Base-by-base conservation (phyloP, 768 basidiomycete species). In the Symmetrospora coprosmae region DNA sequence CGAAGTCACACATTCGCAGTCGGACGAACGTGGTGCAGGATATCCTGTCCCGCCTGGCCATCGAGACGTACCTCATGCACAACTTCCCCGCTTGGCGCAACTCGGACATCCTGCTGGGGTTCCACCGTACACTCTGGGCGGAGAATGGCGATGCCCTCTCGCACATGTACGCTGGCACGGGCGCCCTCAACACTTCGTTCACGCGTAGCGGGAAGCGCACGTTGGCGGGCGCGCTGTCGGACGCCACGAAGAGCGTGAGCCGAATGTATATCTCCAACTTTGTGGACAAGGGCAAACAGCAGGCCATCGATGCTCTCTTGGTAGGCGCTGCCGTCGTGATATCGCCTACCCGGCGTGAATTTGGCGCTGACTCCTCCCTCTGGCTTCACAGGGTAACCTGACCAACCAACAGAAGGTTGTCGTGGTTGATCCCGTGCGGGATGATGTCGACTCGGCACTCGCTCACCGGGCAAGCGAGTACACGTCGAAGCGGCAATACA, bases 231-330 rank as follows among this genome's bases (percentile, higher is more conserved):
- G 80, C 97, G 39, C 73, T 99, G 23, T 90, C 88, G 4, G 91
- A 99, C 74, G 94, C 92, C 2, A 92, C 89, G 3, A 99, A 99
- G 72, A 91, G 62, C 28, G 69, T 68, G 16, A 62, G 65, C n/a
- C 81, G 92, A 62, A 91, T 91, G 35, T 99, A 96, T 69, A 92
- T 96, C 69, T 94, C 91, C 69, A 96, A 96, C 70, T 94, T 99
- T 70, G 86, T 91, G 68, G 94, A 99, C 71, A 86, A 87, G 71
- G 82, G 79, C 35, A 99, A 99, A 71, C 94, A 99, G 68, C 72
- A 79, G 2, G 89, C 91, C 0, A 97, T 97, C 62, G 94, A 99
- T 70, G 85, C 89, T 80, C 86, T 97, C 68, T 76, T 99, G 67
- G 92, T 91, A 55, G 82, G 25, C 49, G 25, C 47, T 28, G 38